Base-by-base conservation (phyloP, 768 basidiomycete species). In the Lactarius psammicola region DNA sequence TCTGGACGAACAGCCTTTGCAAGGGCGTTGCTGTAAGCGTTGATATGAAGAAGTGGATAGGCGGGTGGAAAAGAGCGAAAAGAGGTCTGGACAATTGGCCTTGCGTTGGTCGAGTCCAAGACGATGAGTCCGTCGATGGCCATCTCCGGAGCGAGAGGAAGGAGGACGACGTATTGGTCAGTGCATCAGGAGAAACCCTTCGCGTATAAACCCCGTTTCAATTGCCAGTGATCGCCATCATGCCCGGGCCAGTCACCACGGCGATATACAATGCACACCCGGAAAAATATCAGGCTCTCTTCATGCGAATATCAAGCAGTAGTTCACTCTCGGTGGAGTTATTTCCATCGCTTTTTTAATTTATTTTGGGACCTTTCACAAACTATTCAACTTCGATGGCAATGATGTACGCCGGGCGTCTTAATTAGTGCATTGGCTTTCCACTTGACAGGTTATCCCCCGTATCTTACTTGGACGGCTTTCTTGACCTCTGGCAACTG, bases 381-480 rank as follows among this genome's bases (percentile, higher is more conserved):
- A 84, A 61, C 95, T 98, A 73, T 87, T 94, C 72, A 80, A 82
- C 38, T 72, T 84, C 9, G 46, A 90, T 96, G 87, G 94, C 95
- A 7, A 97, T 98, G 92, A 94, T 98, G 87, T 91, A 70, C 63
- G 85, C 73, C 95, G 95, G 59, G 95, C 96, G 56, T 98, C 3
- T 80, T 99, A 58, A 98, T 99, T 73, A 92, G 95, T 95, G 62
- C 63, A 78, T 62, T 36, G 26, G 23, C 38, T 42, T 23, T 7
- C n/a, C 23, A 13, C 57, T 15, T 18, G 15, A 17, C 17, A 6
- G 15, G 3, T 42, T 4, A 3, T 33, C 2, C 54, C 6, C 11
- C 57, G 17, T 42, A 18, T 23, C 57, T 34, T 36, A 59, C 57
- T 20, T 40, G n/a, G 28, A 59, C 57, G n/a, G n/a, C n/a, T n/a